These are phyloP conservation scores for Leccinum arenicola DNA, from an alignment of 768 basidiomycete genomes.

Conservation along the genomic window DNA sequence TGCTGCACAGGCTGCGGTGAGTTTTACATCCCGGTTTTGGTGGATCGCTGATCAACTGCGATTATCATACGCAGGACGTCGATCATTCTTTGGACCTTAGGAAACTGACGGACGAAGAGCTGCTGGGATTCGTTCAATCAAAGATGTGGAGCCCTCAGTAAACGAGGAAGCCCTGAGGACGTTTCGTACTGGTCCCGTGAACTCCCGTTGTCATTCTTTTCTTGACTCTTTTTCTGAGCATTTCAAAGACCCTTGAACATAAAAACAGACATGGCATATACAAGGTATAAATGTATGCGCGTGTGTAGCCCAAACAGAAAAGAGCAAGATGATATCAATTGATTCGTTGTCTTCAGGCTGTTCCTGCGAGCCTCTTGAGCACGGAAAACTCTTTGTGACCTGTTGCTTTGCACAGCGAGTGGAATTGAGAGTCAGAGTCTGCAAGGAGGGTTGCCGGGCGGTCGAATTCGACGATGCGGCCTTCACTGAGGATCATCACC, in stretches of 20 bases:
- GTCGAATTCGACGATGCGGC: slow-evolving; percentile 76
- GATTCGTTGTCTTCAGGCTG: slow-evolving; percentile 3
- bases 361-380: slow-evolving; percentile 64
- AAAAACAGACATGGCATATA: slow-evolving; percentile 8
- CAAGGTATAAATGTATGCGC: neutral
- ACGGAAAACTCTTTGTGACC: slow-evolving; percentile 68
- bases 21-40: slow-evolving; percentile 21
- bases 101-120: slow-evolving; percentile 50
- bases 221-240: neutral
- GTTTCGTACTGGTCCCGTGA: neutral
- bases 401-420: slow-evolving; percentile 69
- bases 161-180: neutral
- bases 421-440: slow-evolving; percentile 58
- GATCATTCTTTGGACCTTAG: slow-evolving; percentile 56
- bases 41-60: neutral
- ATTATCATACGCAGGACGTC: slow-evolving; percentile 41
- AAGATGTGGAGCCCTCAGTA: slow-evolving; percentile 73
- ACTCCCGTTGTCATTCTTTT: neutral
- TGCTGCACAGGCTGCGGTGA: slow-evolving; percentile 72
- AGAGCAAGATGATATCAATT: neutral
- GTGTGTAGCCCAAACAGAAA: neutral
- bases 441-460: slow-evolving; percentile 56
- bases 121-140: slow-evolving; percentile 49
- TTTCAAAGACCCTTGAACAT: neutral
- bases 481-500: slow-evolving; percentile 79